These are phyloP conservation scores for Paracoccidioides brasiliensis DNA, from an alignment of 2,329 filamentous ascomycete genomes.

Conservation along the genomic window DNA sequence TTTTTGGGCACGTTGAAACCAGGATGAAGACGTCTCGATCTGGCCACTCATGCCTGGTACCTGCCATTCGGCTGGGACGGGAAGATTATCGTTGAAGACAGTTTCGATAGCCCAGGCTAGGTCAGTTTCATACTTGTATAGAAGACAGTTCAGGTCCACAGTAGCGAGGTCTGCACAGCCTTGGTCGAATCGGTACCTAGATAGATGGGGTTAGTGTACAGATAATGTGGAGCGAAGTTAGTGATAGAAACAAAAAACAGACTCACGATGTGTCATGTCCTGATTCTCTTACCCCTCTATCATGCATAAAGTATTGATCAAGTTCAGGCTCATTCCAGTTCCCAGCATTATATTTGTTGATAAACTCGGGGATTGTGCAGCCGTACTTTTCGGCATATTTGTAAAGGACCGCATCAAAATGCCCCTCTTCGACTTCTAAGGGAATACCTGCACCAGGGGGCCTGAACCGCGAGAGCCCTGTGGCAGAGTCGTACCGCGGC, in stretches of 20 bases:
- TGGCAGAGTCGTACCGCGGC: constrained; percentile 56
- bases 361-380: constrained; percentile 63
- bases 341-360: constrained; percentile 65
- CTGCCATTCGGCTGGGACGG: constrained; percentile 61
- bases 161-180: constrained; percentile 68
- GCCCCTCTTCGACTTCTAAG: constrained; percentile 64
- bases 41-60: constrained; percentile 48
- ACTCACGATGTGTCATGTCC: constrained; percentile 62
- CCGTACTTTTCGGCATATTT: constrained; percentile 63
- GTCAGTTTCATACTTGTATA: constrained; percentile 86
- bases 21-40: constrained; percentile 59
- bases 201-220: not conserved
- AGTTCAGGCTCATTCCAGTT: constrained; percentile 61
- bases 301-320: constrained; percentile 76
- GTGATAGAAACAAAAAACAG: not conserved
- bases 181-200: constrained; percentile 59
- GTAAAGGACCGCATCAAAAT: constrained; percentile 61
- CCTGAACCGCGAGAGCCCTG: constrained; percentile 61
- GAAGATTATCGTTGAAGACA: constrained; percentile 60
- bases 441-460: constrained; percentile 66
- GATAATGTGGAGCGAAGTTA: not conserved
- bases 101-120: constrained; percentile 65
- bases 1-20: constrained; percentile 66
- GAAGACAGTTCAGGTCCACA: constrained; percentile 70
- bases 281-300: constrained; percentile 75